Evolutionary conservation across 2,329 filamentous ascomycete genomes (phyloP), one percentile per base, ranked within the genome.

Genomic region (Fusarium coffeatum): DNA sequence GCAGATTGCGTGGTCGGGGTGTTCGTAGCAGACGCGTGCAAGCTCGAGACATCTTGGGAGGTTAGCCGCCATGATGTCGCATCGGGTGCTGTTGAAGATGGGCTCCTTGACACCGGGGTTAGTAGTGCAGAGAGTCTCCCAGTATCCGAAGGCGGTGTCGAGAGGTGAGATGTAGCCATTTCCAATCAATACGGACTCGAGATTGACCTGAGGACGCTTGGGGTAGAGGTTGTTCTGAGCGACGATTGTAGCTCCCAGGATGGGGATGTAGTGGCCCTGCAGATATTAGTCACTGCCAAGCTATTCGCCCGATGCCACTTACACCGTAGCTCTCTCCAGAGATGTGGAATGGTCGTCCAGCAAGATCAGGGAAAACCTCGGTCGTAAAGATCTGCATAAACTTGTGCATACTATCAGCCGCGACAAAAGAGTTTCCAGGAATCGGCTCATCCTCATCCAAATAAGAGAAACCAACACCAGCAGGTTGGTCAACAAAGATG

Each of bases 401-500:
- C n/a, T 62, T 64, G 6, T 72, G 55, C 56, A 73, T 63, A 2
- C 56, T 68, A 18, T 66, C 55, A 0, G 71, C 71, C 3, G 71
- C 71, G 15, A 67, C 48, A 27, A 73, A 73, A 0, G 71, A 73
- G 11, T 73, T 59, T 0, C 58, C 41, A 8, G 71, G 71, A 11
- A 60, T 30, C 0, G 67, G 65, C 6, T 61, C 68, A 0, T 28
- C 58, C 7, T 72, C 34, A 34, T 73, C 71, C n/a, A 73, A 41
- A 22, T 73, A 73, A 2, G 71, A 73, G 43, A 73, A 73, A 0
- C 71, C 71, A 46, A 71, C 66, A 1, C 71, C 57, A 4, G 68
- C 71, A 28, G 71, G 71, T 16, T 73, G 71, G 40, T 73, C 71
- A 5, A 73, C 58, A 32, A 73, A 73, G 25, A 73, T 73, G 13